phyloP scores from a whole-genome alignment of 768 basidiomycete genomes.

The Rubroboletus satanas region DNA sequence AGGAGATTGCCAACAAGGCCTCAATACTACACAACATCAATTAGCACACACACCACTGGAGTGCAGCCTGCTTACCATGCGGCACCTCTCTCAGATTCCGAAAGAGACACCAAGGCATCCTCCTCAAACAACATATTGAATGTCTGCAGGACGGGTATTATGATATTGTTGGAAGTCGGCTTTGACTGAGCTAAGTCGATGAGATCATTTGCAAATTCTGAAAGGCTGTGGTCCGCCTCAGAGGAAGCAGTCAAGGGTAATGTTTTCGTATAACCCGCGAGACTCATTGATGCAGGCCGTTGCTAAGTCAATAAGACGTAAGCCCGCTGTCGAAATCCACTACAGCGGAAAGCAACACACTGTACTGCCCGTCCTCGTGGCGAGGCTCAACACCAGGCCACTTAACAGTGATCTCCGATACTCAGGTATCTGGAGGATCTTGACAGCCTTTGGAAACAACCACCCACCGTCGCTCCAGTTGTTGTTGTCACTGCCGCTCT shows the following conservation, averaged over 20 bases:
- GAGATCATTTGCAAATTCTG: slow-evolving; percentile 56
- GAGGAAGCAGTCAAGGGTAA: slow-evolving; percentile 41
- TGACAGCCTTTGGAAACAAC: slow-evolving; percentile 73
- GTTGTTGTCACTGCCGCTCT: slow-evolving; percentile 27
- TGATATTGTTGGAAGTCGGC: slow-evolving; percentile 59
- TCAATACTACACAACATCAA: slow-evolving; percentile 42
- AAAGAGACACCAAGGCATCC: slow-evolving; percentile 51
- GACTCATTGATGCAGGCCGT: slow-evolving; percentile 58
- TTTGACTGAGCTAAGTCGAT: slow-evolving; percentile 50
- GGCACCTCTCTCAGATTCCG: slow-evolving; percentile 43
- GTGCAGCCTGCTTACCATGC: slow-evolving; percentile 43
- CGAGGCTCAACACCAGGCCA: slow-evolving; percentile 76
- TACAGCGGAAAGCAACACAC: slow-evolving; percentile 45
- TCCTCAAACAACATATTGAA: slow-evolving; percentile 71
- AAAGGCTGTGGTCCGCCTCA: slow-evolving; percentile 42
- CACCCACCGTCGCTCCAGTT: slow-evolving; percentile 70
- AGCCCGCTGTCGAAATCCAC: slow-evolving; percentile 9
- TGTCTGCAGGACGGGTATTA: slow-evolving; percentile 80
- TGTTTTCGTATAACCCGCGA: slow-evolving; percentile 53
- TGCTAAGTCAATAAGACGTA: slow-evolving; percentile 44
- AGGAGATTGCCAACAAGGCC: slow-evolving; percentile 51
- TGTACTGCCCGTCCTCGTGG: slow-evolving; percentile 80
- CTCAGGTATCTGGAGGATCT: slow-evolving; percentile 54
- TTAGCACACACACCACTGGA: slow-evolving; percentile 9
- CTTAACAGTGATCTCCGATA: slow-evolving; percentile 62